These are phyloP conservation scores for Exophiala mesophila DNA, from an alignment of 2,329 filamentous ascomycete species.

Conservation along the genomic window DNA sequence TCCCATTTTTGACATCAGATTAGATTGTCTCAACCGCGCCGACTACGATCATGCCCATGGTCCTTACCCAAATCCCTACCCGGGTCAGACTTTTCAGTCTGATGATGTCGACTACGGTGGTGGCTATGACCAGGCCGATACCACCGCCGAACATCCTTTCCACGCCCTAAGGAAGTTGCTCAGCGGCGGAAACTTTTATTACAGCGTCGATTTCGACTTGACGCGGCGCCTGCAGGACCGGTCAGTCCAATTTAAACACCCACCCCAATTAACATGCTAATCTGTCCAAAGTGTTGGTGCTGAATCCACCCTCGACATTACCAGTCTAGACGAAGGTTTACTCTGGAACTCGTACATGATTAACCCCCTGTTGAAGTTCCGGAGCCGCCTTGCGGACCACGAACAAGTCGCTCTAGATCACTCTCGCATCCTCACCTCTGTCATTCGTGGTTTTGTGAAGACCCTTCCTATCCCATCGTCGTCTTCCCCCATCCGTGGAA, in stretches of 20 bases:
- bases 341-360: conserved; percentile 99
- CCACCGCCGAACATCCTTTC: conserved; percentile 78
- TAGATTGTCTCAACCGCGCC: conserved; percentile 78
- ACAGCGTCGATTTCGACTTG: conserved; percentile 95
- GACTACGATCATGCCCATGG: conserved; percentile 74
- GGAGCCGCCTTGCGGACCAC: conserved; percentile 68
- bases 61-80: conserved; percentile 50
- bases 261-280: conserved; percentile 20
- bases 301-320: conserved; percentile 75
- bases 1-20: not conserved
- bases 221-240: conserved; percentile 90
- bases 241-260: conserved; percentile 38
- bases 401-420: conserved; percentile 77
- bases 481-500: conserved; percentile 61
- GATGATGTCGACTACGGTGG: conserved; percentile 51
- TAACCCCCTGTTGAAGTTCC: conserved; percentile 81
- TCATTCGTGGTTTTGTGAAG: conserved; percentile 86
- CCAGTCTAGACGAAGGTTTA: conserved; percentile 87
- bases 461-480: conserved; percentile 79
- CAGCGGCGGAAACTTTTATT: conserved; percentile 93
- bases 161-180: conserved; percentile 85
- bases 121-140: conserved; percentile 59
- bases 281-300: conserved; percentile 59
- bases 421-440: conserved; percentile 84
- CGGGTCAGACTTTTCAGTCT: conserved; percentile 48